A percentile compares a stretch with the other conserved stretches of the same genome.
Conservation (phyloP, 2,329 filamentous ascomycete species). For the Arthrobotrys pseudoclavata region DNA sequence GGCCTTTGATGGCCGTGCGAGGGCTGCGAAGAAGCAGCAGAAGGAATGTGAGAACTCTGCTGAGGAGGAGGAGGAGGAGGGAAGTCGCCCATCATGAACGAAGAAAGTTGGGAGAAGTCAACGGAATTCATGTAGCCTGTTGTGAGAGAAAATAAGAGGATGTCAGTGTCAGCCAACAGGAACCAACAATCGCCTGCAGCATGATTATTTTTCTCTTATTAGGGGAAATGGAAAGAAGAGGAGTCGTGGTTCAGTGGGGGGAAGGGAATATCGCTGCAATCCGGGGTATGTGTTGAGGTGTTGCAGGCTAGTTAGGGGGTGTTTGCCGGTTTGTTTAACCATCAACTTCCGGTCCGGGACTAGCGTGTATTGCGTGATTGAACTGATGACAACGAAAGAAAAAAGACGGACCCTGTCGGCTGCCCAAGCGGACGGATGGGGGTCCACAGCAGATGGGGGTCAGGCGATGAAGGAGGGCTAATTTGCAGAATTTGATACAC, state of each 20-base stretch:
- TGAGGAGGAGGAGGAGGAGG: conserved; percentile 38
- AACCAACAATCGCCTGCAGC: conserved; percentile 36
- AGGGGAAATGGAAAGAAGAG: conserved; percentile 30
- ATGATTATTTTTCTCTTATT: conserved; percentile 40
- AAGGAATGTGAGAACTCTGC: conserved; percentile 39
- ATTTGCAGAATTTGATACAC: conserved; percentile 5
- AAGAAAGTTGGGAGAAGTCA: conserved; percentile 55
- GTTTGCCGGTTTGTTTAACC: conserved; percentile 46
- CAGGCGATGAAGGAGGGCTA: conserved; percentile 5
- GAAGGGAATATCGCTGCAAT: conserved; percentile 11
- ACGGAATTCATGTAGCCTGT: conserved; percentile 59
- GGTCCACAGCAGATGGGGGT: conserved; percentile 6
- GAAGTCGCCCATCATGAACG: conserved; percentile 59
- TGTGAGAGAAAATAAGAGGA: conserved; percentile 34
- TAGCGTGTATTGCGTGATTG: conserved; percentile 58
- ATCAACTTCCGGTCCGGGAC: background rate
- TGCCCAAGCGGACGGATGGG: conserved; percentile 28
- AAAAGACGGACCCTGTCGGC: conserved; percentile 25
- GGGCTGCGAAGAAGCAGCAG: conserved; percentile 40
- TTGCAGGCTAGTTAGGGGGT: conserved; percentile 32
- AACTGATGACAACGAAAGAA: conserved; percentile 20
- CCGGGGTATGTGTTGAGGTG: conserved; percentile 40
- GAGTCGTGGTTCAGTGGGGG: conserved; percentile 31
- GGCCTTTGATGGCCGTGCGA: conserved; percentile 48
- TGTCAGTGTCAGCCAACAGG: conserved; percentile 53